Percentiles rank a stretch among this genome's conserved stretches.
Conservation (phyloP, 176 grass and related monocot genomes). For the barley (Hordeum vulgare) region DNA sequence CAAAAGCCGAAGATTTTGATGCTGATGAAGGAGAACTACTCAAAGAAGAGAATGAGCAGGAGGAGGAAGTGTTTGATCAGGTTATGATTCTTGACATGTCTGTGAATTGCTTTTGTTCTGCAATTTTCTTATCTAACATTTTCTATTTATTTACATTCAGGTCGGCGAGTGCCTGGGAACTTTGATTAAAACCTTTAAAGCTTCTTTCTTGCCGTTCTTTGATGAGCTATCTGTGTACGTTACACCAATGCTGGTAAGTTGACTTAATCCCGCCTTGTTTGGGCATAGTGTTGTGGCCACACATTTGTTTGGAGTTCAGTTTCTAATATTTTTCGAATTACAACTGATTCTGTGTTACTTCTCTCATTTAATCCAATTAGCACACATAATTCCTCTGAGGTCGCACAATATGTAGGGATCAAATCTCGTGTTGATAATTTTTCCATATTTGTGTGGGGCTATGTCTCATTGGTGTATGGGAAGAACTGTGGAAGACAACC, state of each 20-base stretch:
- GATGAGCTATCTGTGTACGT: slow-evolving; percentile 94
- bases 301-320: not conserved
- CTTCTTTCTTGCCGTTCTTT: slow-evolving; percentile 87
- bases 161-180: slow-evolving; percentile 93
- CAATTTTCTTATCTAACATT: slow-evolving; percentile 18
- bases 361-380: not conserved
- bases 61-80: slow-evolving; percentile 99
- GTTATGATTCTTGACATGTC: slow-evolving; percentile 22
- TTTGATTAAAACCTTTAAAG: slow-evolving; percentile 96
- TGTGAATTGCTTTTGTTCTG: not conserved
- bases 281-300: not conserved
- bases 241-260: slow-evolving; percentile 94
- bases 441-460: not conserved
- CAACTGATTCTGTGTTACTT: not conserved
- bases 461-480: not conserved
- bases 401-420: not conserved
- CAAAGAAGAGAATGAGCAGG: slow-evolving; percentile 98
- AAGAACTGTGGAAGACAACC: not conserved
- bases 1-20: slow-evolving; percentile 97
- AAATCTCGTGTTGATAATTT: not conserved
- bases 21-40: slow-evolving; percentile 97
- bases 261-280: slow-evolving; percentile 2
- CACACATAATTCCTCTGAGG: not conserved
- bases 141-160: slow-evolving; percentile 25
- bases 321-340: not conserved